Evolutionary conservation across 2,329 filamentous ascomycete genomes (phyloP).

Genomic region (Colletotrichum lupini): DNA sequence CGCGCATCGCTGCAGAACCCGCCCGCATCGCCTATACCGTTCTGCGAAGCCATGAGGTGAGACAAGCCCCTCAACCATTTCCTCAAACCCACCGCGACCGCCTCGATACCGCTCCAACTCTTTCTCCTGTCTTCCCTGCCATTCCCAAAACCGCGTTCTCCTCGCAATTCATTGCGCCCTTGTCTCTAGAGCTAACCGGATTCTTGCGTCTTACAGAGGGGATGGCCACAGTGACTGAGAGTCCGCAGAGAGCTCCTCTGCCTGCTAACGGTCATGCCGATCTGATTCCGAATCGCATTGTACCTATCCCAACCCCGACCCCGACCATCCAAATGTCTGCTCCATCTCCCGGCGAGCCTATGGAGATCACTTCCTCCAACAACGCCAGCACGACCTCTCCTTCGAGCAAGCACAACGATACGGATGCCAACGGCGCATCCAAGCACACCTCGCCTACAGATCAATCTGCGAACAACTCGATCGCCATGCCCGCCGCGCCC

Average conservation of each 20-base stretch:
- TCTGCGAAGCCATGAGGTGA: constrained; percentile 35
- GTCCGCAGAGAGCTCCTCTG: constrained; percentile 56
- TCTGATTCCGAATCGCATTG: constrained; percentile 62
- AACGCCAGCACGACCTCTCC: constrained; percentile 44
- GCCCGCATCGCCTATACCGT: constrained; percentile 2
- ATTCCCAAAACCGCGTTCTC: constrained; percentile 24
- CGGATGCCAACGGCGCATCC: constrained; percentile 43
- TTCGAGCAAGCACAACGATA: constrained; percentile 29
- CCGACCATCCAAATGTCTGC: constrained; percentile 70
- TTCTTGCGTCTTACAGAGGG: constrained; percentile 49
- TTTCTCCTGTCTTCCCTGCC: constrained; percentile 2
- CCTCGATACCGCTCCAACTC: constrained; percentile 36
- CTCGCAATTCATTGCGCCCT: constrained; percentile 17
- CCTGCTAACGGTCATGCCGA: constrained; percentile 54
- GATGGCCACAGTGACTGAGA: constrained; percentile 66
- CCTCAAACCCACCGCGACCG: constrained; percentile 24
- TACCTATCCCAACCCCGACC: constrained; percentile 62
- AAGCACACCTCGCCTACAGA: constrained; percentile 54
- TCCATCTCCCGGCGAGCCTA: constrained; percentile 67
- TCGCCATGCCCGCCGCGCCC: constrained; percentile 62
- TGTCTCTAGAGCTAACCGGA: constrained; percentile 37
- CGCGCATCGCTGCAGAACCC: constrained; percentile 7
- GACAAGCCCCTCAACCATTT: constrained; percentile 24
- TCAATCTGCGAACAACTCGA: constrained; percentile 45
- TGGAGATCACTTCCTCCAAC: constrained; percentile 69